These are phyloP conservation scores for Eucalyptus camaldulensis DNA, from an alignment of 345 rosid species.

Conservation along the genomic window DNA sequence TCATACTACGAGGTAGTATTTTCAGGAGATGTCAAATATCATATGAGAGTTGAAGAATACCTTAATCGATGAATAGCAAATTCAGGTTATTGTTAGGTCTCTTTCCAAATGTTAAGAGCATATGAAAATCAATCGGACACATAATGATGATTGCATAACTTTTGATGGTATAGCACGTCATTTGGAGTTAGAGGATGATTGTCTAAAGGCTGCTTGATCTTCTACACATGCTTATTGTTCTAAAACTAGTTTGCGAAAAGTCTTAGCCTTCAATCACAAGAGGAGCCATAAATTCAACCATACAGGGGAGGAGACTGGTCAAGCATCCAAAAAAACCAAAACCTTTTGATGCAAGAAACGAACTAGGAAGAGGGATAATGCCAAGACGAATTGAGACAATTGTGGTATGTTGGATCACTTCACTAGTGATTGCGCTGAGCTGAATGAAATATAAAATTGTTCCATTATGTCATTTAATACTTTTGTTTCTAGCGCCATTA, in stretches of 20 bases:
- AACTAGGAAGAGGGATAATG: not conserved
- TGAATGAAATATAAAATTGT: not conserved
- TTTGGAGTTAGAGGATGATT: not conserved
- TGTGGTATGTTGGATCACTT: not conserved
- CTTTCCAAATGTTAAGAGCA: not conserved
- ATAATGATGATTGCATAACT: not conserved
- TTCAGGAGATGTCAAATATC: not conserved
- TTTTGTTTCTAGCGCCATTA: not conserved
- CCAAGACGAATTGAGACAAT: not conserved
- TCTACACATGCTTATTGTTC: not conserved
- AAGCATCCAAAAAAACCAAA: not conserved
- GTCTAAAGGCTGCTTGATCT: not conserved
- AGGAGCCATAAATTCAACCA: not conserved
- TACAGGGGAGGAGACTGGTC: not conserved
- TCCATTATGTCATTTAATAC: not conserved
- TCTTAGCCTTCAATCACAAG: not conserved
- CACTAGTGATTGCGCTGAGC: not conserved
- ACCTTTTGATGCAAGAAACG: not conserved
- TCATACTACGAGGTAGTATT: not conserved
- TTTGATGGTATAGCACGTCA: not conserved
- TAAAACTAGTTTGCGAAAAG: not conserved
- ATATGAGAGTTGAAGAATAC: not conserved
- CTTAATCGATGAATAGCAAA: fast-evolving
- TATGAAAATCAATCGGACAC: not conserved
- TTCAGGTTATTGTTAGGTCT: not conserved